A percentile compares a stretch with the other conserved stretches of the same genome.
Conservation (phyloP, 441 rosid genomes). For the Populus hybrid region DNA sequence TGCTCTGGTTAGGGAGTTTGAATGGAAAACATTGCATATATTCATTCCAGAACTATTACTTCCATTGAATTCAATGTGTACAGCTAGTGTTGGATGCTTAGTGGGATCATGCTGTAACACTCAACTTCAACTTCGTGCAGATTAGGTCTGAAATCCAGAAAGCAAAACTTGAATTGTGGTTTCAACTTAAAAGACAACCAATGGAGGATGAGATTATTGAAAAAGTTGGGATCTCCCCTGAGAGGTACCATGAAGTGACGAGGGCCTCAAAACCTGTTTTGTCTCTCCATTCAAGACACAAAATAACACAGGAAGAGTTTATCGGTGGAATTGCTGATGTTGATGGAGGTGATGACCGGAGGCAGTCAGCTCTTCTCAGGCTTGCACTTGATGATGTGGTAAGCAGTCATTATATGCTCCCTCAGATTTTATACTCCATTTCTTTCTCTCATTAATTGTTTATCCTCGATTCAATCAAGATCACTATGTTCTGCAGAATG, state of each 20-base stretch:
- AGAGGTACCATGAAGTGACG: slow-evolving; percentile 73
- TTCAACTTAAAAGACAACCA: slow-evolving; percentile 62
- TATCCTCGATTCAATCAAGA: not conserved
- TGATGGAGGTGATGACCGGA: slow-evolving; percentile 56
- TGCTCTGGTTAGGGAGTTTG: not conserved
- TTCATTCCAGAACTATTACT: not conserved
- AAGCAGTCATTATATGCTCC: slow-evolving; percentile 1
- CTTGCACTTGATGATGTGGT: slow-evolving; percentile 97
- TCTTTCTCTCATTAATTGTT: not conserved
- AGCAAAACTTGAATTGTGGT: slow-evolving; percentile 55
- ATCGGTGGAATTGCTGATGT: slow-evolving; percentile 63
- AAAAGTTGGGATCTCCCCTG: slow-evolving; percentile 62
- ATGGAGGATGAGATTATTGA: slow-evolving; percentile 62
- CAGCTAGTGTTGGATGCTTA: not conserved
- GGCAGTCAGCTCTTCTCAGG: slow-evolving; percentile 81
- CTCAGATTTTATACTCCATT: not conserved
- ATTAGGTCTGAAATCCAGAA: slow-evolving; percentile 71
- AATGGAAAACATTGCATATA: not conserved
- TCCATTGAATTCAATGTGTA: not conserved
- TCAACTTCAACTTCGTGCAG: slow-evolving; percentile 31
- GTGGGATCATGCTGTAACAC: not conserved
- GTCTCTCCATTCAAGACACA: slow-evolving; percentile 74
- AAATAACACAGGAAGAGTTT: slow-evolving; percentile 75
- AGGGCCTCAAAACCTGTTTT: slow-evolving; percentile 62
- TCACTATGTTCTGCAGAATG: not conserved